Percentiles rank a stretch among this genome's conserved stretches.
Evolutionary conservation across 1,284 basidiomycete species (phyloP).

Genomic region (Malassezia vespertilionis): DNA sequence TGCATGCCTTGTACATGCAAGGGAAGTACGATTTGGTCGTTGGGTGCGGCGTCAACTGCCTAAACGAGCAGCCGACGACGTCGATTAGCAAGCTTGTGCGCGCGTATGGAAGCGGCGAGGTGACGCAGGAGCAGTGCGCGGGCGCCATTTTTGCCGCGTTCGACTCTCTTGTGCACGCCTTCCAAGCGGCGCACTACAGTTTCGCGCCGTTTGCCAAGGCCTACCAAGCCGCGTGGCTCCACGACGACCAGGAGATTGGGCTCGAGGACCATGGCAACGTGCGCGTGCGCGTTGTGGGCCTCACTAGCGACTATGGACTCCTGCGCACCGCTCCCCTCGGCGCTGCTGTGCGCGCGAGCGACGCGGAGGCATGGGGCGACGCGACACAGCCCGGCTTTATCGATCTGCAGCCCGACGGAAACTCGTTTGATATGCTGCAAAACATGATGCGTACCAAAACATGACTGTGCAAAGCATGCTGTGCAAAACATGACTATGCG

Average conservation of each 20-base stretch:
- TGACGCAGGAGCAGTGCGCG: conserved; percentile 59
- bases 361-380: conserved; percentile 25
- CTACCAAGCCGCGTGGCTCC: conserved; percentile 73
- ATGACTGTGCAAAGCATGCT: background rate
- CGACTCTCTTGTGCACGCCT: conserved; percentile 65
- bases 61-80: conserved; percentile 70
- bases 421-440: conserved; percentile 89
- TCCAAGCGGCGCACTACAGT: conserved; percentile 52
- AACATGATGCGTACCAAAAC: conserved; percentile 57
- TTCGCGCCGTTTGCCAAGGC: conserved; percentile 39
- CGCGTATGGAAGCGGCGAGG: background rate
- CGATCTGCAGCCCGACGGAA: conserved; percentile 81
- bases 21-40: conserved; percentile 66
- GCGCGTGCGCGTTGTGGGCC: conserved; percentile 66
- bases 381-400: conserved; percentile 44
- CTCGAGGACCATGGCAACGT: conserved; percentile 13
- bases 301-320: conserved; percentile 76
- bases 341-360: conserved; percentile 11
- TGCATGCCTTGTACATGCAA: conserved; percentile 69
- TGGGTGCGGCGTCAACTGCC: conserved; percentile 75
- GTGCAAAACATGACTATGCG: conserved; percentile 30
- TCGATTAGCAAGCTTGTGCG: conserved; percentile 61
- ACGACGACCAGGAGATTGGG: conserved; percentile 53
- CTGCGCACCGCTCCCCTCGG: conserved; percentile 62
- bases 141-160: conserved; percentile 69